These are phyloP conservation scores for Tylopilus felleus DNA, from an alignment of 768 basidiomycete genomes.

Conservation along the genomic window DNA sequence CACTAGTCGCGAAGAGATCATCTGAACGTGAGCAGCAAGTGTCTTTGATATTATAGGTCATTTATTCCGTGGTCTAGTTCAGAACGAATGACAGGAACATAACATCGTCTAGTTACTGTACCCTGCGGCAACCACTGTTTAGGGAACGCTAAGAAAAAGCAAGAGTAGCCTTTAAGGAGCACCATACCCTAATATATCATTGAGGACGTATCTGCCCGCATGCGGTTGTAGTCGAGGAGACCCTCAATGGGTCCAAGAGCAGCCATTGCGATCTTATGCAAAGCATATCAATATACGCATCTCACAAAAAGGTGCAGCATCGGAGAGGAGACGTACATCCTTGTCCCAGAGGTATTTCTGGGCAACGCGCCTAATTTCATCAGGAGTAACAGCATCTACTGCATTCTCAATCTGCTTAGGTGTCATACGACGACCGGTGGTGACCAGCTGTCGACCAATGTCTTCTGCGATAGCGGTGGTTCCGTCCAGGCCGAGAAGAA, in stretches of 20 bases:
- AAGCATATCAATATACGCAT: conserved; percentile 2
- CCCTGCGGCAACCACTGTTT: neutral
- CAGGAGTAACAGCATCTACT: conserved; percentile 82
- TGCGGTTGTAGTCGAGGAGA: conserved; percentile 91
- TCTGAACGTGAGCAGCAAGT: neutral
- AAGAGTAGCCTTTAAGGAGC: neutral
- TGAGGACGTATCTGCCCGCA: conserved; percentile 79
- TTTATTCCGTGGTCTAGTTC: conserved; percentile 23
- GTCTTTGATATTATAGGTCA: conserved; percentile 9
- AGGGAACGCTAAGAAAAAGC: neutral
- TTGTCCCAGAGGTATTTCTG: conserved; percentile 98
- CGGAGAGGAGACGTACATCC: conserved; percentile 55
- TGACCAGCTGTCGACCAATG: conserved; percentile 96
- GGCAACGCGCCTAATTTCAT: conserved; percentile 91
- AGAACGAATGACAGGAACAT: conserved; percentile 16
- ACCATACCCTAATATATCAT: conserved; percentile 54
- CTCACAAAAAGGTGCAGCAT: conserved; percentile 21
- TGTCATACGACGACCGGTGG: conserved; percentile 83
- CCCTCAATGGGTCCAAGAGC: conserved; percentile 90
- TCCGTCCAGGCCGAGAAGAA: conserved; percentile 90
- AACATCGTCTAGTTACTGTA: conserved; percentile 20
- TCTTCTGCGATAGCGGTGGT: conserved; percentile 97
- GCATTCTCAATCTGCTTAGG: conserved; percentile 93
- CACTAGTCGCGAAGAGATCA: neutral
- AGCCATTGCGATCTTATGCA: conserved; percentile 72